Evolutionary conservation across 192 early-diverging fungal genomes (phyloP), one percentile per base, ranked within the genome.

Genomic region (Backusella luteola): DNA sequence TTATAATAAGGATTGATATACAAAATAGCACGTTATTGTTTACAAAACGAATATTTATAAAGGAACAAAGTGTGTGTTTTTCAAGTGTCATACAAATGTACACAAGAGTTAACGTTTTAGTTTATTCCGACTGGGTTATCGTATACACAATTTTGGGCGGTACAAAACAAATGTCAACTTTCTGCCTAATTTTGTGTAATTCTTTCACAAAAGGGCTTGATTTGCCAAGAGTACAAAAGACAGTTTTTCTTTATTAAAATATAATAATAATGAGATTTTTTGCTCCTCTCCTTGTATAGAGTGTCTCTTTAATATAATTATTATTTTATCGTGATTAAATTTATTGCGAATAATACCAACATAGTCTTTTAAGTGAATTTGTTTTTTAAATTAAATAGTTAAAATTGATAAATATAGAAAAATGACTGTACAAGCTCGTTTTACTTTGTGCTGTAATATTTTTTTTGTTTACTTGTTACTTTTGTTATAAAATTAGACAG

Each of bases 331-430:
- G 56, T 63, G n/a, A 63, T 63, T 63, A 14, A 63, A 63, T 63
- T 23, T 63, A 63, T 63, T 63, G 23, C 9, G 56, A 63, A 63
- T 63, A 63, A 14, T 63, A 63, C 56, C 56, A 63, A 63, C 23
- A 63, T 63, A 26, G 56, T 63, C 23, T 63, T 63, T 29, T 29
- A 63, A 63, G 26, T 63, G 12, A 29, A 4, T 63, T 63, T 63
- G 21, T 63, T 63, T 63, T 63, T 63, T 63, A 63, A 63, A 63
- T 63, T 63, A 63, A 63, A 63, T 63, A 63, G 56, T 63, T 63
- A 12, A 63, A 63, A 63, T 63, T 14, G 56, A 63, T 29, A 63
- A 29, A 63, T 63, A 29, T 63, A 63, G 56, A 59, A 59, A 59
- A 59, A 63, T 12, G 29, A 63, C 23, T 63, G 56, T 29, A 29